These are phyloP conservation scores for Globisporangium solare DNA, from an alignment of 352 stramenopile genomes.

Conservation along the genomic window DNA sequence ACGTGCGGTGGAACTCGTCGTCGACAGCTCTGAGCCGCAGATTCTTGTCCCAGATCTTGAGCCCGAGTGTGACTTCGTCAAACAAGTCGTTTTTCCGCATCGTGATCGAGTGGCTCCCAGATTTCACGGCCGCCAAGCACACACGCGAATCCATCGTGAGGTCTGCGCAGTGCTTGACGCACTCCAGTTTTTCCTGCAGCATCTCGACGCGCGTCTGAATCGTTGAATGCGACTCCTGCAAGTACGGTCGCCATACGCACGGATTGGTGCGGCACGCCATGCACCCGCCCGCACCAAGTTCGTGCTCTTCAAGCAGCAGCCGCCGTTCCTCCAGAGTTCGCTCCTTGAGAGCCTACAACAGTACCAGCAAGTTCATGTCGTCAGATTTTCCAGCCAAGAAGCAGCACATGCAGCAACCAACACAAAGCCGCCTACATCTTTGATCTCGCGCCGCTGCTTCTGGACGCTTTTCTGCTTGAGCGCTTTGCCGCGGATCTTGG, in stretches of 20 bases:
- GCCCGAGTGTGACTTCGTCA: slow-evolving; percentile 61
- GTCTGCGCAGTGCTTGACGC: slow-evolving; percentile 56
- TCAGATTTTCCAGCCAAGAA: too few relatives aligned
- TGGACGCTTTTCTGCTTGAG: slow-evolving; percentile 59
- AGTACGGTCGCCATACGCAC: slow-evolving; percentile 59
- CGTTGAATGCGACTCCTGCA: slow-evolving; percentile 42
- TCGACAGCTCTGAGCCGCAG: slow-evolving; percentile 81
- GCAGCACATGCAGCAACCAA: not conserved
- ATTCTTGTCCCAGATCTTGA: slow-evolving; percentile 67
- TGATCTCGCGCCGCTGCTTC: slow-evolving; percentile 72
- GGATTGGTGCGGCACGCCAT: slow-evolving; percentile 77
- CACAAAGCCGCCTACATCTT: slow-evolving; percentile 30
- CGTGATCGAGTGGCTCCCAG: slow-evolving; percentile 34
- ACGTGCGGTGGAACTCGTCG: slow-evolving; percentile 90
- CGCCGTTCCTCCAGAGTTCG: slow-evolving; percentile 63
- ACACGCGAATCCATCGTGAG: slow-evolving; percentile 44
- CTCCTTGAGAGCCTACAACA: slow-evolving; percentile 37
- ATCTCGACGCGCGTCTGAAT: slow-evolving; percentile 57
- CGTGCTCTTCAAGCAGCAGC: slow-evolving; percentile 52
- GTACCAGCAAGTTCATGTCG: not conserved
- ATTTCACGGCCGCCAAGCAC: slow-evolving; percentile 62
- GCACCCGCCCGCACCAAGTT: slow-evolving; percentile 70
- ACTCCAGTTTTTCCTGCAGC: slow-evolving; percentile 64
- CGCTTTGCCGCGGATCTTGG: slow-evolving; percentile 46
- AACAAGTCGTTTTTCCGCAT: slow-evolving; percentile 70